Base-by-base conservation (phyloP, 768 basidiomycete species). In the Exsudoporus frostii region DNA sequence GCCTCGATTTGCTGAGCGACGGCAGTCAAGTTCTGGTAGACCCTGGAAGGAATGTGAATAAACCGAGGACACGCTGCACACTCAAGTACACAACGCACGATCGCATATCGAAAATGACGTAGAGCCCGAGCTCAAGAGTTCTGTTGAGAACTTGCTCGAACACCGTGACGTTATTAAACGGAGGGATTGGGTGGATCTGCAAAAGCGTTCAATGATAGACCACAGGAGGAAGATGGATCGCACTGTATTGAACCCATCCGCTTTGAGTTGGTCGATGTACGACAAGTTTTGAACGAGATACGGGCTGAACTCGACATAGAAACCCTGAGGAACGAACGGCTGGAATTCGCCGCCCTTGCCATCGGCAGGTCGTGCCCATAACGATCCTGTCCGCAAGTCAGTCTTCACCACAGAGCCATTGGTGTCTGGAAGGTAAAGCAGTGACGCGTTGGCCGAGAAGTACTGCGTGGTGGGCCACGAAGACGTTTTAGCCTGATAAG, bases 61-160 rank as follows among this genome's bases (percentile, higher is more conserved):
- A 50, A 6, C 19, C 22, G 13, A 19, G 13, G 2, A 27, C 7
- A 4, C 27, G 8, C n/a, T 7, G n/a, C n/a, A 15, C 39, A 8
- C 4, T 36, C 22, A 20, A 45, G 19, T 8, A 1, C 11, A 30
- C 20, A 7, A 48, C 72, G 41, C 27, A 81, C 80, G 66, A 69
- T 60, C 88, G 79, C 88, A 92, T 86, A 61, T 92, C 88, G 59
- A 88, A 91, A 77, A 91, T 83, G 30, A 92, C 68, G 61, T 85
- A 91, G 4, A 83, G 56, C 32, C 65, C 65, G 5, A 62, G 51
- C 19, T 57, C 57, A 9, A 38, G 4, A 5, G 66, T 48, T 34
- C 3, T 56, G 15, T 62, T 37, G n/a, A 71, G 43, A 4, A 61
- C 49, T 40, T 69, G 48, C 30, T 61, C 20, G 27, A 65, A 59